phyloP scores from a whole-genome alignment of 257 asterid species.

The Nemophila menziesii region DNA sequence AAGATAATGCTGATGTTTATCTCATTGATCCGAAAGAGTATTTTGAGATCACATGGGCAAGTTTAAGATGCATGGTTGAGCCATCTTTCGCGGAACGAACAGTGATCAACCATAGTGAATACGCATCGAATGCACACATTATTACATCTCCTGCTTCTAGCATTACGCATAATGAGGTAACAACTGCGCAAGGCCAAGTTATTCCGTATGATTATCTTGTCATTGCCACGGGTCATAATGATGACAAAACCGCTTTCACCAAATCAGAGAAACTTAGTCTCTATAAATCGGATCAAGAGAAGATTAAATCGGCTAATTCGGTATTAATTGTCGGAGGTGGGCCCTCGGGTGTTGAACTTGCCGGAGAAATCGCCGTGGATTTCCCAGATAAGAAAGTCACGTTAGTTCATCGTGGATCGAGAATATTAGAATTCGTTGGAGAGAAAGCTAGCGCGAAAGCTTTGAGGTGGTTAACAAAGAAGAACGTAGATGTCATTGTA shows the following conservation, averaged over 20 bases:
- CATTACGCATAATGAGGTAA: constrained; percentile 7
- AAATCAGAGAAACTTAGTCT: constrained; percentile 3
- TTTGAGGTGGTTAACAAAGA: constrained; percentile 12
- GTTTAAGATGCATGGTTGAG: constrained; percentile 14
- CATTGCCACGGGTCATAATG: constrained; percentile 10
- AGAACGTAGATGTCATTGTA: constrained; percentile 15
- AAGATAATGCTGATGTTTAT: constrained; percentile 3
- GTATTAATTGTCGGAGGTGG: constrained; percentile 21
- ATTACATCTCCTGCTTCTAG: constrained; percentile 9
- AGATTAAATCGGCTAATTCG: constrained; percentile 10
- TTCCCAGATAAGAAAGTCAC: constrained; percentile 18
- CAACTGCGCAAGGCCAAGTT: constrained; percentile 3
- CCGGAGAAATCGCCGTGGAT: constrained; percentile 18
- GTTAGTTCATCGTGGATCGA: constrained; percentile 14
- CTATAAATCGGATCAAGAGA: constrained; percentile 7
- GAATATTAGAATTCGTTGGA: constrained; percentile 17
- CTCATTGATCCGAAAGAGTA: constrained; percentile 15
- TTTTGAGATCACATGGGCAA: constrained; percentile 14
- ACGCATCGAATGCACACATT: constrained; percentile 2
- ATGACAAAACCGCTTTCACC: constrained; percentile 1
- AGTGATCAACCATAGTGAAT: constrained; percentile 10
- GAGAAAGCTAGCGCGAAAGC: constrained; percentile 10
- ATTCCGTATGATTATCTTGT: constrained; percentile 9
- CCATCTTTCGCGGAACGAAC: constrained; percentile 9
- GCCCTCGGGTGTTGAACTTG: constrained; percentile 20